Percentiles rank a stretch among this genome's conserved stretches.
Conservation (phyloP, 1,139 yeast species). For the Sporopachydermia cereana region DNA sequence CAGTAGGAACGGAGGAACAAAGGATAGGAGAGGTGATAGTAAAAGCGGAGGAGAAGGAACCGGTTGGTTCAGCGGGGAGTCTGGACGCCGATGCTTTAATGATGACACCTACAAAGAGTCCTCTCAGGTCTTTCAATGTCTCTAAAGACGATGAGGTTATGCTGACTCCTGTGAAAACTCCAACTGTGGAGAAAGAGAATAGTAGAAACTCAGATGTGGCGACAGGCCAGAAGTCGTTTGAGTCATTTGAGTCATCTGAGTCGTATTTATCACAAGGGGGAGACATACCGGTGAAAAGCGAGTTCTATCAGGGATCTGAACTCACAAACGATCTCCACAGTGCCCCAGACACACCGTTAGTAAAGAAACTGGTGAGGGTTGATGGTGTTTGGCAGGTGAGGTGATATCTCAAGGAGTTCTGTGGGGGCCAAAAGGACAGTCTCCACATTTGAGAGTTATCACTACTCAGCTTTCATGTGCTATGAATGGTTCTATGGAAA, state of each 20-base stretch:
- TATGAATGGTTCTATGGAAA: too few species aligned
- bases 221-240: not conserved
- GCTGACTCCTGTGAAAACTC: not conserved
- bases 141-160: too few species aligned
- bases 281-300: not conserved
- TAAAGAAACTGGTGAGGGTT: not conserved
- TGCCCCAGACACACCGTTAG: not conserved
- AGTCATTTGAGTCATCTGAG: not conserved
- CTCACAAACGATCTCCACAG: not conserved
- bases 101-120: conserved; percentile 1
- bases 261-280: not conserved
- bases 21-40: too few species aligned
- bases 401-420: too few species aligned
- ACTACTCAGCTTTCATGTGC: too few species aligned
- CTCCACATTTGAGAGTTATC: too few species aligned
- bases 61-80: too few species aligned
- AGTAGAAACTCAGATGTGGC: not conserved
- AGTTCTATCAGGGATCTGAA: too few species aligned
- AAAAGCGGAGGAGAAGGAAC: too few species aligned
- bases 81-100: not conserved
- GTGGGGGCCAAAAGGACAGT: too few species aligned
- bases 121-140: too few species aligned
- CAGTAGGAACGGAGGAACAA: too few species aligned
- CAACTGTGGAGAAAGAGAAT: not conserved
- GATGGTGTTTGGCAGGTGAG: conserved; percentile 4